These are phyloP conservation scores for Corniculantispora saksenae DNA, from an alignment of 2,329 filamentous ascomycete species.

Conservation along the genomic window DNA sequence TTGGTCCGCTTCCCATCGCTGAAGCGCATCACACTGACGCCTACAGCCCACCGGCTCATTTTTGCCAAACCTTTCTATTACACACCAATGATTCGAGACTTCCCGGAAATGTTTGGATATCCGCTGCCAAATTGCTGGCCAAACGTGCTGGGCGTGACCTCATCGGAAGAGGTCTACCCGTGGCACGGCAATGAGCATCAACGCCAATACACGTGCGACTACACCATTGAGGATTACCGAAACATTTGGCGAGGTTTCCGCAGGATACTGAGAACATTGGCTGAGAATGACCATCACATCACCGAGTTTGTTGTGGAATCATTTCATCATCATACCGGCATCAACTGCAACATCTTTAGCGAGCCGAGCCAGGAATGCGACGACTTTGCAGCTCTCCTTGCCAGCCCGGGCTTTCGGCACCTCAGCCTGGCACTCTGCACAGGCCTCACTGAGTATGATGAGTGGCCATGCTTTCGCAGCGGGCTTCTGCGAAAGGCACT, in stretches of 20 bases:
- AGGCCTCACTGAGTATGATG: slow-evolving; percentile 7
- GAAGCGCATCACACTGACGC: slow-evolving; percentile 39
- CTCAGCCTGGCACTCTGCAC: slow-evolving; percentile 30
- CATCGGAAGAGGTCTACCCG: no score
- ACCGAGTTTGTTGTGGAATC: slow-evolving; percentile 37
- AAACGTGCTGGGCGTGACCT: no score
- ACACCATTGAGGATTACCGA: slow-evolving; percentile 22
- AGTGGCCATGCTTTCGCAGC: slow-evolving; percentile 19
- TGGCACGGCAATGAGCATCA: no score
- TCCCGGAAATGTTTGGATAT: neutral
- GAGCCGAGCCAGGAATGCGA: slow-evolving; percentile 27
- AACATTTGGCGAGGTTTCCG: slow-evolving; percentile 35
- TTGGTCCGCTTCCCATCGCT: slow-evolving; percentile 37
- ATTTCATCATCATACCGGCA: slow-evolving; percentile 30
- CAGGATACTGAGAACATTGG: slow-evolving; percentile 29
- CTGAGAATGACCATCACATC: slow-evolving; percentile 28
- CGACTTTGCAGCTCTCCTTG: slow-evolving; percentile 25
- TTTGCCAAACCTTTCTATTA: slow-evolving; percentile 36
- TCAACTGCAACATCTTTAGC: slow-evolving; percentile 35
- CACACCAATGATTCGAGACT: neutral
- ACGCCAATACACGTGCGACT: slow-evolving; percentile 21
- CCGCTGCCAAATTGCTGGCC: no score
- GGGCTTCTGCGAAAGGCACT: slow-evolving; percentile 24
- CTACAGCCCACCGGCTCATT: slow-evolving; percentile 39
- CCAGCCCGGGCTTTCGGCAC: slow-evolving; percentile 29